Base-by-base conservation (phyloP, 2,329 filamentous ascomycete species). In the Alternaria arbusti region DNA sequence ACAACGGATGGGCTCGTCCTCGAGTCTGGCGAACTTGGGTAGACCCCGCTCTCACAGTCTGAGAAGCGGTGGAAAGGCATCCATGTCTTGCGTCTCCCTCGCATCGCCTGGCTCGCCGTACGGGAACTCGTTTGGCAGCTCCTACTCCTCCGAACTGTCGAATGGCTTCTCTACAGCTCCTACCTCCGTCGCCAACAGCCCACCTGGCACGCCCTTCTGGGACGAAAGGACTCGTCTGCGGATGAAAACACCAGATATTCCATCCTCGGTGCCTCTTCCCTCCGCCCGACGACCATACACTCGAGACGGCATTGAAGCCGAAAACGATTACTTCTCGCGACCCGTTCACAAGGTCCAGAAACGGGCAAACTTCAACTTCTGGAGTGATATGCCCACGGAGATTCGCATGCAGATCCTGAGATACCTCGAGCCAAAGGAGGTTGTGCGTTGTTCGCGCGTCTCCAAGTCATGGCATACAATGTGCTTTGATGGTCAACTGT, bases 401-500 rank as follows among this genome's bases (percentile, higher is more conserved):
- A 85, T 98, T 59, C 90, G 90, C 70, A 85, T 97, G 70, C 84
- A 92, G 45, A 89, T 97, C 54, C 86, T 98, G 61, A 86, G 88
- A 6, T 93, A 91, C 71, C 84, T 98, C 20, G 84, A 85, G 26
- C 94, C 94, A 1, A 93, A 90, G 74, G 90, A 98, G 76, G 87
- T 98, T 32, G 89, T 97, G 11, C 87, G 89, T 62, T 87, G 88
- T 59, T 97, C 95, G 1, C 84, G 88, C 17, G 91, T 96, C 20
- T 95, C 89, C 76, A 93, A 89, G 78, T 82, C 86, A 6, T 97
- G 96, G 84, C 85, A 97, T 78, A 85, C 86, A 51, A 89, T 92
- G 80, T 97, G 95, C 81, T 97, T 95, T 72, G 95, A 99, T 78
- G 96, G 96, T 2, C 96, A 99, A 81, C 82, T 98, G 15, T 99